These are phyloP conservation scores for Eucalyptus marginata DNA, from an alignment of 345 rosid genomes.

Conservation along the genomic window DNA sequence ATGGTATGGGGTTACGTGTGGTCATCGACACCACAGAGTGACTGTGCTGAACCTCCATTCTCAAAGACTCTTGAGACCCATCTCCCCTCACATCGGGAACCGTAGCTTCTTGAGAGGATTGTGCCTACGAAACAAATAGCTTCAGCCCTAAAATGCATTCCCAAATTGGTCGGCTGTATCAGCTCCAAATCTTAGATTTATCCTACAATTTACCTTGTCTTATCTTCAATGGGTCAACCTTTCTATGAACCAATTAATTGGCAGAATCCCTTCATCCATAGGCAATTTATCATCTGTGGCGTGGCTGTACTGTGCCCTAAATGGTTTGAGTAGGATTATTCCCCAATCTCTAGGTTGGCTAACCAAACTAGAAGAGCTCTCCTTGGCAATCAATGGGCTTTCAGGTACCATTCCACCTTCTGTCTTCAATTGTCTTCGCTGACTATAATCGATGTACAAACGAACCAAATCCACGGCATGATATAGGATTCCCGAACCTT, in stretches of 20 bases:
- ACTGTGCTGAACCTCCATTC: not conserved
- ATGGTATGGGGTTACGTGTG: not conserved
- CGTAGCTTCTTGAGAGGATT: not conserved
- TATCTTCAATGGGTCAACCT: not conserved
- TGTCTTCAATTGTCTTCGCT: constrained; percentile 9
- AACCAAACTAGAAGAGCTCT: too few species aligned
- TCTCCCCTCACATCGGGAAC: not conserved
- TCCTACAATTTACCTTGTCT: not conserved
- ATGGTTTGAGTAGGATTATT: not conserved
- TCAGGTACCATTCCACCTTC: constrained; percentile 8
- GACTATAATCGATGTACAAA: not conserved
- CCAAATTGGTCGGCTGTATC: not conserved
- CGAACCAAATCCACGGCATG: not conserved
- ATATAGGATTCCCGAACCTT: not conserved
- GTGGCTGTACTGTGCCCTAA: rapidly evolving
- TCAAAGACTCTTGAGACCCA: not conserved
- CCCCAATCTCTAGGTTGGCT: not conserved
- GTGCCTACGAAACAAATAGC: not conserved
- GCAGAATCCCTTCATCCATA: not conserved
- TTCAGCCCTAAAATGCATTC: not conserved
- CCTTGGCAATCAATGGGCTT: not conserved
- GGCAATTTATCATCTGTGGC: not conserved
- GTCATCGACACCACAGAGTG: not conserved
- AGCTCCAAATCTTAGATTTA: not conserved
- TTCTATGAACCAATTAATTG: not conserved